Conservation (phyloP, 2,329 filamentous ascomycete genomes). For the Colletotrichum paranaense region DNA sequence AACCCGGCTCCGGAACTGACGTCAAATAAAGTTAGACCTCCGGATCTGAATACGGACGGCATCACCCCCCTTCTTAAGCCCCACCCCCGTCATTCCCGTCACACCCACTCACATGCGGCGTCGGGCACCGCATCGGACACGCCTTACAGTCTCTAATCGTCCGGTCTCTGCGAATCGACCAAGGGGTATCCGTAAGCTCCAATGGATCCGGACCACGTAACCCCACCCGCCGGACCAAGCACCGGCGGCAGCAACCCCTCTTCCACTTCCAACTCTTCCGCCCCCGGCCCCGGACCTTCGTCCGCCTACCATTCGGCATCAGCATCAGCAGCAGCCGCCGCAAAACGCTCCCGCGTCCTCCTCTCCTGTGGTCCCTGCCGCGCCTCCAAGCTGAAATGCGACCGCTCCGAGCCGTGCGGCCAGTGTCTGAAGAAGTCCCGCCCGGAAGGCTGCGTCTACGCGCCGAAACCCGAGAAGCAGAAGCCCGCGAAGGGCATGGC, state of each 20-base stretch:
- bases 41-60: not conserved
- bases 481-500: conserved; percentile 62
- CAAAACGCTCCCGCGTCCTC: conserved; percentile 60
- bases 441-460: conserved; percentile 59
- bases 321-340: conserved; percentile 3
- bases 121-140: too few species aligned
- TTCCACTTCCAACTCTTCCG: not conserved
- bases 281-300: not conserved
- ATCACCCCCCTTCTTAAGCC: not conserved
- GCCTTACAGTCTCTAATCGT: not conserved
- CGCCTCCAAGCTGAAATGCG: conserved; percentile 67
- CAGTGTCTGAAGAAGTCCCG: conserved; percentile 64
- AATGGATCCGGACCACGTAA: not conserved
- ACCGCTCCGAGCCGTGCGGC: conserved; percentile 62
- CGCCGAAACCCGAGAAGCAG: conserved; percentile 55
- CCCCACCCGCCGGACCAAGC: not conserved
- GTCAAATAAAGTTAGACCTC: not conserved
- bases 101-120: not conserved
- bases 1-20: not conserved
- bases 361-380: conserved; percentile 66
- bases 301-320: not conserved
- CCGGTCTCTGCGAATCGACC: not conserved
- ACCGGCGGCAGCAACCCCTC: not conserved
- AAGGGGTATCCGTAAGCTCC: too few species aligned
- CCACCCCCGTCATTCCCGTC: not conserved